These are phyloP conservation scores for Globisporangium viniferum DNA, from an alignment of 352 stramenopile species.

Conservation along the genomic window DNA sequence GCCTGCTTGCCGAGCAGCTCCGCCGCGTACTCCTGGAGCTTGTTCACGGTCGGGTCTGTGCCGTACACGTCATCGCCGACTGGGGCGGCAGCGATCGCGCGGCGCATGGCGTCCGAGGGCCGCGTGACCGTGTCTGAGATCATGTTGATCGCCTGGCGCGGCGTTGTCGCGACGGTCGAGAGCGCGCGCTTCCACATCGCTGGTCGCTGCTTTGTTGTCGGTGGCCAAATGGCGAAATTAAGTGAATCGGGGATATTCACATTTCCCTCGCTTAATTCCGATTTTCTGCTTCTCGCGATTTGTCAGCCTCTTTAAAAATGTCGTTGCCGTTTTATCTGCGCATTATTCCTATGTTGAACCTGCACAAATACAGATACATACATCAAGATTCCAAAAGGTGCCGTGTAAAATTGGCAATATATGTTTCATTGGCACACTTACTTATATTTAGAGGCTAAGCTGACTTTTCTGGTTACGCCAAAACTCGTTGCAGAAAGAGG, in stretches of 20 bases:
- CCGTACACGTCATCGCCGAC: constrained; percentile 79
- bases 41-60: constrained; percentile 92
- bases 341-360: not conserved
- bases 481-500: not conserved
- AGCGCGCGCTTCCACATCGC: constrained; percentile 13
- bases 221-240: too few species aligned
- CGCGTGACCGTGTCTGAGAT: constrained; percentile 97
- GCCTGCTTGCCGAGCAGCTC: constrained; percentile 93
- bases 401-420: not conserved
- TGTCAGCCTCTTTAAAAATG: not conserved
- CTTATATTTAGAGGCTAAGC: not conserved
- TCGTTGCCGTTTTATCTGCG: not conserved
- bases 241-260: not conserved
- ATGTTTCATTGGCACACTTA: not conserved
- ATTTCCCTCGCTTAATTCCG: not conserved
- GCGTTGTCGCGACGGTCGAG: not conserved
- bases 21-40: constrained; percentile 90
- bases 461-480: not conserved
- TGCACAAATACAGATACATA: too few species aligned
- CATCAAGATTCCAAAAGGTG: too few species aligned
- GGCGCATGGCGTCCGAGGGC: constrained; percentile 91
- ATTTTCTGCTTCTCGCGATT: not conserved
- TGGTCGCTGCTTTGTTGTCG: too few species aligned
- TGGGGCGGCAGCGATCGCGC: constrained; percentile 75
- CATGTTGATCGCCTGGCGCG: constrained; percentile 80